Evolutionary conservation across 1,139 yeast species (phyloP), one percentile per base, ranked within the genome.

Genomic region (Sugiyamaella castrensis): DNA sequence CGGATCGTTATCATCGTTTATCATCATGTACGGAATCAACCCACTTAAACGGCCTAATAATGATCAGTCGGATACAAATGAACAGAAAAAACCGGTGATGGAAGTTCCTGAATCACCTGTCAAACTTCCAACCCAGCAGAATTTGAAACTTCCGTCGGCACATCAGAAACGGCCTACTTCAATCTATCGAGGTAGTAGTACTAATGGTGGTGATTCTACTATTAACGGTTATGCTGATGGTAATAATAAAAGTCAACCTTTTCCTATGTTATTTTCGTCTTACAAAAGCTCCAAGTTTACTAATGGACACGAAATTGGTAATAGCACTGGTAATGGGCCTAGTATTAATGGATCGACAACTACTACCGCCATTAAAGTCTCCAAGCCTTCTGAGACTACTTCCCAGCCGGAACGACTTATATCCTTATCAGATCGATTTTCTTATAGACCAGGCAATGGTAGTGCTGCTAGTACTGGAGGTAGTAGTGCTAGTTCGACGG

Each of bases 371-470:
- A 29, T 26, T 19, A 19, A 19, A 19, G 24, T 19, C 5, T 38
- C 13, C 35, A 19, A 13, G 12, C 9, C 41, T 13, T 3, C 27
- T 16, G 32, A 26, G 27, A 2, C 24, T 19, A 4, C 24, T 12
- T 4, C 26, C 34, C 30, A 37, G 26, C 47, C 53, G 7, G 49
- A 51, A n/a, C 41, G 60, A n/a, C 50, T 58, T 11, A 13, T 50
- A 27, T 58, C 62, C 6, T 45, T 59, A 33, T 37, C 55, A 28
- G 62, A 59, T 26, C 53, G 58, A 32, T 58, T 56, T 38, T 43
- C 63, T 7, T 59, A 43, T 32, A 44, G 44, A n/a, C 30, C 43
- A 3, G 32, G 36, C 29, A 11, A 15, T n/a, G 40, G 40, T 29
- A 13, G 39, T 10, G 29, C 29, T 6, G 41, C 34, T 19, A 28